These are phyloP conservation scores for Calonectria honghensis DNA, from an alignment of 2,329 filamentous ascomycete genomes.

Conservation along the genomic window DNA sequence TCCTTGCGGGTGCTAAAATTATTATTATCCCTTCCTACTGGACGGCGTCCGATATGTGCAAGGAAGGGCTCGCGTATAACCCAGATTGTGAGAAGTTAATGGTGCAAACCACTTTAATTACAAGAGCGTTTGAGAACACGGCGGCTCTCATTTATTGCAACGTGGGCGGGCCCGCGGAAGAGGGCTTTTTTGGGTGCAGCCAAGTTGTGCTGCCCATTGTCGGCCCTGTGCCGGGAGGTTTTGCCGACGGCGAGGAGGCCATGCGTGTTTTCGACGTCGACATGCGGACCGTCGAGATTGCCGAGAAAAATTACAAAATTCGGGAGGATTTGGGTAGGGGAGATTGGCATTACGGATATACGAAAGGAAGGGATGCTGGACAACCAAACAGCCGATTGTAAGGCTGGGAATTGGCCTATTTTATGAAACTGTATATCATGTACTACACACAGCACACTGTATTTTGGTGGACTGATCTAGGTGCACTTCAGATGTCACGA, in stretches of 20 bases:
- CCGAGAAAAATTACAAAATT: conserved; percentile 82
- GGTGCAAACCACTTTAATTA: conserved; percentile 76
- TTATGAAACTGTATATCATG: conserved; percentile 4
- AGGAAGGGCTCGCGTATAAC: conserved; percentile 73
- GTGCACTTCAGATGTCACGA: background rate
- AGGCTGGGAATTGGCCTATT: background rate
- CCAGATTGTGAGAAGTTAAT: conserved; percentile 79
- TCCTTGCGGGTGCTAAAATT: conserved; percentile 80
- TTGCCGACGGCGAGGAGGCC: conserved; percentile 73
- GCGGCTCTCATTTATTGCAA: conserved; percentile 83
- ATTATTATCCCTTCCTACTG: conserved; percentile 85
- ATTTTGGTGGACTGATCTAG: background rate
- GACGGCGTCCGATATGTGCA: conserved; percentile 69
- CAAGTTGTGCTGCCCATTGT: conserved; percentile 81
- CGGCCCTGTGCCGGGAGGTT: conserved; percentile 75
- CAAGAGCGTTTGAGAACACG: conserved; percentile 84
- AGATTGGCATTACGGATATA: conserved; percentile 77
- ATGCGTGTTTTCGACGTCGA: conserved; percentile 79
- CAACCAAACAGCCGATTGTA: conserved; percentile 14
- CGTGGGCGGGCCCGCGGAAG: conserved; percentile 69
- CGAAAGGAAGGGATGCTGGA: conserved; percentile 28
- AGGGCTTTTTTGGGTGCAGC: conserved; percentile 65
- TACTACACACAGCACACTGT: background rate
- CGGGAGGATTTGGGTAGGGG: conserved; percentile 72
- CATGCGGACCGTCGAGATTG: conserved; percentile 78